phyloP scores from a whole-genome alignment of 768 basidiomycete genomes.

The Saitozyma sp. region DNA sequence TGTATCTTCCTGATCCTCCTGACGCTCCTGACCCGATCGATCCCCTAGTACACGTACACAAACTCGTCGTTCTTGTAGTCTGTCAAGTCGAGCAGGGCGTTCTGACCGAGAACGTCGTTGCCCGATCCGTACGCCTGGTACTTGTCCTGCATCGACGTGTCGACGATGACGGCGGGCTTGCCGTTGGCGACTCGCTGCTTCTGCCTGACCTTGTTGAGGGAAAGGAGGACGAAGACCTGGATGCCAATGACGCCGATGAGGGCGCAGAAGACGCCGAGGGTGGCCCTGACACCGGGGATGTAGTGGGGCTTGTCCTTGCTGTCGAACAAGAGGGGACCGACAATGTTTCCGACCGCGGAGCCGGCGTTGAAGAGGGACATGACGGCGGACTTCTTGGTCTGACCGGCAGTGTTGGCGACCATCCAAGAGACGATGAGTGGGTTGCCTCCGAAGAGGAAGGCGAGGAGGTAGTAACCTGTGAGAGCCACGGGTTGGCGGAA shows the following conservation, averaged over 20 bases:
- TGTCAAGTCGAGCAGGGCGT: slow-evolving; percentile 25
- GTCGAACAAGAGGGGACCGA: slow-evolving; percentile 33
- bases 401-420: slow-evolving; percentile 40
- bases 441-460: slow-evolving; percentile 50
- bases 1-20: too few relatives aligned
- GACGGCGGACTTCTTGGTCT: slow-evolving; percentile 52
- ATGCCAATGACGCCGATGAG: slow-evolving; percentile 29
- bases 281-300: slow-evolving; percentile 37
- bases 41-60: slow-evolving; percentile 30
- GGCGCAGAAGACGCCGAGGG: slow-evolving; percentile 38
- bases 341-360: slow-evolving; percentile 57
- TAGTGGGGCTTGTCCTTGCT: slow-evolving; percentile 38
- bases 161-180: slow-evolving; percentile 43
- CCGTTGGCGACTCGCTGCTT: slow-evolving; percentile 43
- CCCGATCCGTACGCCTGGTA: slow-evolving; percentile 29
- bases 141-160: slow-evolving; percentile 34
- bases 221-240: slow-evolving; percentile 32
- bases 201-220: slow-evolving; percentile 42
- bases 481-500: slow-evolving; percentile 31
- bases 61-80: slow-evolving; percentile 40
- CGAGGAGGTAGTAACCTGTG: slow-evolving; percentile 45
- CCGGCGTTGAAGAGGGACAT: slow-evolving; percentile 58
- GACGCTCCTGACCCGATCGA: not conserved
- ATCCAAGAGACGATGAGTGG: slow-evolving; percentile 48
- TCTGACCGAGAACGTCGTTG: slow-evolving; percentile 17